phyloP scores from a whole-genome alignment of 345 rosid species.

The Nephelium lappaceum region DNA sequence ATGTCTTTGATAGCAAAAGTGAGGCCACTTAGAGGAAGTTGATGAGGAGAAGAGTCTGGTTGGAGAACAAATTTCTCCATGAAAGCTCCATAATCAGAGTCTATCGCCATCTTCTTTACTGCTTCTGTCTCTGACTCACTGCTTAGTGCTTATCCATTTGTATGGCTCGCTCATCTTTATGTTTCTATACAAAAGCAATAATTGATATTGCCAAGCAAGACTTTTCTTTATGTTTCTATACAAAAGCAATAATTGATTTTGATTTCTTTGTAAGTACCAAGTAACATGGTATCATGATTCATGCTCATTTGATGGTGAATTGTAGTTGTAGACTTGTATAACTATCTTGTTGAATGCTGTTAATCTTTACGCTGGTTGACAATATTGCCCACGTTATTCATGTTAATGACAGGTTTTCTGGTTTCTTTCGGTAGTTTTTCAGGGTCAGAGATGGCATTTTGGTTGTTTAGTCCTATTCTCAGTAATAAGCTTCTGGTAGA shows the following conservation, averaged over 20 bases:
- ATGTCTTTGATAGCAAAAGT: slow-evolving; percentile 91
- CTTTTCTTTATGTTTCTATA: too few relatives aligned
- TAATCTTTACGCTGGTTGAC: neutral
- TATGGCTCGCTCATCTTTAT: neutral
- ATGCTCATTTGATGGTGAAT: too few relatives aligned
- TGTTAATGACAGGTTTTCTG: neutral
- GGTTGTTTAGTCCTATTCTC: neutral
- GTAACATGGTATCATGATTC: neutral
- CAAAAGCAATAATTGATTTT: too few relatives aligned
- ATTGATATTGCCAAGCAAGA: too few relatives aligned
- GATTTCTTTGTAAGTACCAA: too few relatives aligned
- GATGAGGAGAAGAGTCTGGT: slow-evolving; percentile 48
- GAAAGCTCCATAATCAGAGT: slow-evolving; percentile 76
- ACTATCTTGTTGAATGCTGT: neutral
- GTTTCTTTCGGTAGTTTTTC: neutral
- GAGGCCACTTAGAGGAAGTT: slow-evolving; percentile 60
- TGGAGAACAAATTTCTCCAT: slow-evolving; percentile 62
- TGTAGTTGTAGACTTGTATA: too few relatives aligned
- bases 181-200: neutral
- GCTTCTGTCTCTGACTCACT: neutral
- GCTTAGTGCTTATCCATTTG: neutral
- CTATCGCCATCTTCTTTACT: slow-evolving; percentile 44
- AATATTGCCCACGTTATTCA: neutral
- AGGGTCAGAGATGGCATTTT: neutral
- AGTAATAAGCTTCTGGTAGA: neutral